Percentiles rank a stretch among this genome's conserved stretches.
Evolutionary conservation across 441 rosid genomes (phyloP).

Genomic region (Lepidium campestre): DNA sequence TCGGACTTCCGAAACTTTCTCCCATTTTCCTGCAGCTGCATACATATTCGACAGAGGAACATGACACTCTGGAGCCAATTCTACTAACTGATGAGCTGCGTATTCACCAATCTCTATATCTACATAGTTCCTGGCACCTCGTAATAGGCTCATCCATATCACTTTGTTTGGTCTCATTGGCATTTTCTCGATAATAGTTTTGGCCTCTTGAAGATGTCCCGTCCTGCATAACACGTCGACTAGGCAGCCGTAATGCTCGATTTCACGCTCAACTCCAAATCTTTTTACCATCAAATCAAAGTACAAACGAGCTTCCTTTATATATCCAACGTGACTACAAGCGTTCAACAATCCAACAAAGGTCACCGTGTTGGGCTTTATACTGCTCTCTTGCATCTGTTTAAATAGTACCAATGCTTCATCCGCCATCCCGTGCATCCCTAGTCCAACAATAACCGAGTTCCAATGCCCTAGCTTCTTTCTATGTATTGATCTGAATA

Average conservation of each 20-base stretch:
- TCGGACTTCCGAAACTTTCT: slow-evolving; percentile 42
- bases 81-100: slow-evolving; percentile 35
- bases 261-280: slow-evolving; percentile 32
- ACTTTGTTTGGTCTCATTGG: slow-evolving; percentile 41
- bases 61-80: slow-evolving; percentile 35
- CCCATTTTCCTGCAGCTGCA: slow-evolving; percentile 44
- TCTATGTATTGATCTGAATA: slow-evolving; percentile 27
- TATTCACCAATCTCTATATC: slow-evolving; percentile 37
- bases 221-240: slow-evolving; percentile 45
- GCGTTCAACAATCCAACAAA: slow-evolving; percentile 51
- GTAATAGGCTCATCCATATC: slow-evolving; percentile 44
- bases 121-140: slow-evolving; percentile 35
- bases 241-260: slow-evolving; percentile 51
- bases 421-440: slow-evolving; percentile 45
- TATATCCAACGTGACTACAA: slow-evolving; percentile 47
- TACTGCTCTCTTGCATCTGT: slow-evolving; percentile 33
- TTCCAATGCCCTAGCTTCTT: slow-evolving; percentile 57
- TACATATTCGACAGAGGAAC: slow-evolving; percentile 43
- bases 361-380: slow-evolving; percentile 36
- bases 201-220: slow-evolving; percentile 44
- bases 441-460: slow-evolving; percentile 42
- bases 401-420: slow-evolving; percentile 32
- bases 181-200: slow-evolving; percentile 31
- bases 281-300: slow-evolving; percentile 40
- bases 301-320: slow-evolving; percentile 37